Evolutionary conservation across 179 eudicot species (phyloP).

Genomic region (Amaranthus tricolor): DNA sequence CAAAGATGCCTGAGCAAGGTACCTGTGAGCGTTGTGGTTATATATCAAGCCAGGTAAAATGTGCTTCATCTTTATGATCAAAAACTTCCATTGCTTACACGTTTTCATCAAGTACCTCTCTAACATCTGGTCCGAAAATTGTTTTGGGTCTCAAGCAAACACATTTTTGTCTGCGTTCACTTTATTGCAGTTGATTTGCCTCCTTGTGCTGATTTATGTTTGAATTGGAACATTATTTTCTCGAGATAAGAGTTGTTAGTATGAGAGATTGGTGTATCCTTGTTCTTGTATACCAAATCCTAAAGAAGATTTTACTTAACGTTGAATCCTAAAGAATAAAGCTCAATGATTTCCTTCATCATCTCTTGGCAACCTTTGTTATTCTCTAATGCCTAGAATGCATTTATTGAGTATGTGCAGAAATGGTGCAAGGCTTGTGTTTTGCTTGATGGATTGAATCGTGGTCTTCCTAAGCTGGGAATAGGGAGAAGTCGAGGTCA

Average conservation of each 20-base stretch:
- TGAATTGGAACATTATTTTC: not conserved
- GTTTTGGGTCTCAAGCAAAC: not conserved
- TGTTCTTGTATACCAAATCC: not conserved
- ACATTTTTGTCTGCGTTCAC: not conserved
- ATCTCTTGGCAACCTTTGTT: not conserved
- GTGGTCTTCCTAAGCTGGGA: conserved; percentile 89
- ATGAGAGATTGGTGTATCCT: not conserved
- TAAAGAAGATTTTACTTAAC: not conserved
- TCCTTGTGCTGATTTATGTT: not conserved
- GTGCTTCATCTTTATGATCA: conserved; percentile 4
- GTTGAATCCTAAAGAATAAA: not conserved
- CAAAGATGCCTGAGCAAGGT: conserved; percentile 99
- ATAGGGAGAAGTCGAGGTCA: conserved; percentile 68
- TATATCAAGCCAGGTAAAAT: conserved; percentile 85
- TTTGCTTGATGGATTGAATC: conserved; percentile 83
- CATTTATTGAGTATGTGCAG: conserved; percentile 35
- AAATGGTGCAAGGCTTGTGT: conserved; percentile 99
- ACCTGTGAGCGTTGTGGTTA: conserved; percentile 93
- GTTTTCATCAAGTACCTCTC: not conserved
- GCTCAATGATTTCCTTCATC: not conserved
- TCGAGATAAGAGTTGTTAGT: not conserved
- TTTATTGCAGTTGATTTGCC: not conserved
- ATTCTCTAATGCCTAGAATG: conserved; percentile 4
- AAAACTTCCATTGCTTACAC: not conserved
- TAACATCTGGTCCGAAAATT: not conserved